A percentile compares a stretch with the other conserved stretches of the same genome.
phyloP scores from a whole-genome alignment of 2,329 filamentous ascomycete species.

The Zymoseptoria passerinii region DNA sequence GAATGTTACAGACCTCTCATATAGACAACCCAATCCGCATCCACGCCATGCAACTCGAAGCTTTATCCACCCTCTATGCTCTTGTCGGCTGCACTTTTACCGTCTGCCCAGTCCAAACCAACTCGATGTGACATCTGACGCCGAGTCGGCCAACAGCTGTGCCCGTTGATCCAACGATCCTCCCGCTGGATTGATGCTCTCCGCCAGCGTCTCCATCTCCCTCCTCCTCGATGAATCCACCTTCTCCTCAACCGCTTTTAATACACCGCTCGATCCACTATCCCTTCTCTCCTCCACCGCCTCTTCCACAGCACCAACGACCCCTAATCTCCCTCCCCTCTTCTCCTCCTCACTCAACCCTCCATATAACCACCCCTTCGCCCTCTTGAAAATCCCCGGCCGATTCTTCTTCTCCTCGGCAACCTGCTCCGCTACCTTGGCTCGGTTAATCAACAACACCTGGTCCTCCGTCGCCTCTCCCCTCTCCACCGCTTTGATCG shows the following conservation, averaged over 20 bases:
- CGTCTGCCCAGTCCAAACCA: conserved; percentile 41
- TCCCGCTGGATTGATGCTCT: conserved; percentile 25
- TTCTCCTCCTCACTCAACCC: conserved; percentile 30
- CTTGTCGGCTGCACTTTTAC: conserved; percentile 2
- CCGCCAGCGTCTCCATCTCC: conserved; percentile 22
- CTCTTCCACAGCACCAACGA: conserved; percentile 8
- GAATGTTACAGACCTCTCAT: too few species aligned
- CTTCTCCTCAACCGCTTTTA: conserved; percentile 29
- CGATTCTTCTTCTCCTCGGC: conserved; percentile 34
- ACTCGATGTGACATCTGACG: conserved; percentile 33
- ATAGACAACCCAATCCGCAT: background rate
- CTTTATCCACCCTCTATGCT: background rate
- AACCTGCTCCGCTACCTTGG: conserved; percentile 55
- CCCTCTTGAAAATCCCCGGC: conserved; percentile 30
- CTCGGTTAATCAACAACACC: conserved; percentile 45
- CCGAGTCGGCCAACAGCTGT: conserved; percentile 31
- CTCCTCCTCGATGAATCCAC: conserved; percentile 22
- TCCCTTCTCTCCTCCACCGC: conserved; percentile 16
- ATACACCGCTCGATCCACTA: conserved; percentile 11
- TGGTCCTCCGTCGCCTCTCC: conserved; percentile 45
- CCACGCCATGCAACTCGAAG: conserved; percentile 9
- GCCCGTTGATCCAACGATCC: conserved; percentile 42
- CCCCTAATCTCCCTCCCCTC: conserved; percentile 30
- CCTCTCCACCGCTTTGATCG: conserved; percentile 34
- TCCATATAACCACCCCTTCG: conserved; percentile 27